Percentiles rank a stretch among this genome's conserved stretches.
These are phyloP conservation scores for Colletotrichum incanum DNA, from an alignment of 2,329 filamentous ascomycete species.

Conservation along the genomic window DNA sequence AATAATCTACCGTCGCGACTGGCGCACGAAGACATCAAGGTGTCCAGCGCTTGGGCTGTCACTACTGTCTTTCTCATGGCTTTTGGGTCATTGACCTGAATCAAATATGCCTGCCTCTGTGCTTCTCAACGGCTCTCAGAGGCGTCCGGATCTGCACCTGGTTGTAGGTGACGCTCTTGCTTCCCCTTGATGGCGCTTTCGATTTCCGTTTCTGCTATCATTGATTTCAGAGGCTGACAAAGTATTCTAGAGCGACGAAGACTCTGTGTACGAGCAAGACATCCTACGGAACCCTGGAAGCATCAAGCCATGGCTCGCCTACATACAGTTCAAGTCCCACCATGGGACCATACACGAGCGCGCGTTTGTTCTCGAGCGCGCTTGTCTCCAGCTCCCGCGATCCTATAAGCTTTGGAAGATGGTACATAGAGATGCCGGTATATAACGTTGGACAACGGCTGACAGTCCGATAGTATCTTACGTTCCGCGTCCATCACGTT, in stretches of 20 bases:
- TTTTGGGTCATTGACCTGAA: conserved; percentile 21
- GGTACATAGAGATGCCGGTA: conserved; percentile 61
- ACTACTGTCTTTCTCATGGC: conserved; percentile 20
- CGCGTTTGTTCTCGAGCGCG: conserved; percentile 89
- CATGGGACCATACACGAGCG: conserved; percentile 90
- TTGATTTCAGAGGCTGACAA: conserved; percentile 46
- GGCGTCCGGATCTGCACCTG: conserved; percentile 64
- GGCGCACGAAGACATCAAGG: conserved; percentile 2
- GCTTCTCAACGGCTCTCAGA: conserved; percentile 56
- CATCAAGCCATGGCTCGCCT: conserved; percentile 95
- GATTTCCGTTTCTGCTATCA: not conserved
- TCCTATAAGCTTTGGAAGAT: conserved; percentile 99
- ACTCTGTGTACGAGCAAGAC: conserved; percentile 97
- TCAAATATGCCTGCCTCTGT: conserved; percentile 40
- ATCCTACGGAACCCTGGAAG: conserved; percentile 87
- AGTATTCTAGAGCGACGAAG: conserved; percentile 79
- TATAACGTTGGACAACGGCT: conserved; percentile 9
- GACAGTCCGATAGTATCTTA: conserved; percentile 76
- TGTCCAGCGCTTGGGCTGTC: not conserved
- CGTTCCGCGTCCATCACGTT: conserved; percentile 86
- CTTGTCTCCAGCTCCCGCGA: conserved; percentile 89
- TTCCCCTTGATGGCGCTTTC: not conserved
- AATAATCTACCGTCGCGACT: not conserved
- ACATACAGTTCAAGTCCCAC: conserved; percentile 90
- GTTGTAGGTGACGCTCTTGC: conserved; percentile 57